Base-by-base conservation (phyloP, 768 basidiomycete genomes). In the Solioccasus polychromus region DNA sequence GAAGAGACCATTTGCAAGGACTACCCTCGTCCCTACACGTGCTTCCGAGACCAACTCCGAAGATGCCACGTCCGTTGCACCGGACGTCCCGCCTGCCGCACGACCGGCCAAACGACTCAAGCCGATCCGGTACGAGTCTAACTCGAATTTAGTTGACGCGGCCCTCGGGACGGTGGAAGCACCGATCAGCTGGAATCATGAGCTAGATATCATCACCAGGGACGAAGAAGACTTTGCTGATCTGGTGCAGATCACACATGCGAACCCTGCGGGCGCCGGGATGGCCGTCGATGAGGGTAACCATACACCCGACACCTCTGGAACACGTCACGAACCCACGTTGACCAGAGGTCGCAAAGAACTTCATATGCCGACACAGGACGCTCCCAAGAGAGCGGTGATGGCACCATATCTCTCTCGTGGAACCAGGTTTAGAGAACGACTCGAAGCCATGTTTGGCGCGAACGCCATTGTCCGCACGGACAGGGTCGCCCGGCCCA, bases 161-260 rank as follows among this genome's bases (percentile, higher is more conserved):
- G 55, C 61, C 1, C 58, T 64, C 6, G 63, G 48, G 35, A 64
- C 63, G 0, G 42, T 42, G 4, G 9, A 48, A 4, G 63, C 62
- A 3, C 48, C 58, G 3, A 35, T 63, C 29, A 18, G 35, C 42
- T 61, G 58, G 59, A 45, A 47, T 12, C 45, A 34, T 4, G 51
- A 51, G 37, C 3, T 42, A n/a, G 39, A 60, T 25, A 28, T 42
- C 9, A 38, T 52, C 29, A 20, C 39, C n/a, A 23, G 30, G 18
- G 44, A 50, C 1, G 39, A 44, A 0, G 44, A 41, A 0, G 44
- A 41, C 17, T 20, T 28, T 29, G 15, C 44, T 3, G 2, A 2
- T 0, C 18, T 31, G n/a, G 9, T 22, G 4, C 43, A 35, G 30
- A 29, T 2, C 3, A 17, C 4, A 4, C 42, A 17, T 7, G 22